Evolutionary conservation across 169 alveolate species (phyloP).

Genomic region (Plasmodium yoelii): DNA sequence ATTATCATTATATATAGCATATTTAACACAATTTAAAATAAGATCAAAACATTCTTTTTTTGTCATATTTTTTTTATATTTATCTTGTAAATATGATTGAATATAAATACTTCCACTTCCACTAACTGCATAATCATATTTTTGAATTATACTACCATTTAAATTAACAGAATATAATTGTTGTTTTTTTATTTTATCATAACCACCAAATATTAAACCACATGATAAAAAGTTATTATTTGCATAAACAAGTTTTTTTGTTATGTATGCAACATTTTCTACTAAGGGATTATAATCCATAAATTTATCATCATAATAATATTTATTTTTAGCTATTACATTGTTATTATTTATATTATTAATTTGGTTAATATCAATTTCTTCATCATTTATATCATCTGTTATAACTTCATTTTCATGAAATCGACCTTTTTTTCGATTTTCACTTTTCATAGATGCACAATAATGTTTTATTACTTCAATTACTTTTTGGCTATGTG

Average conservation of each 20-base stretch:
- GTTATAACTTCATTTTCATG: slow-evolving; percentile 83
- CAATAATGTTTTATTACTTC: slow-evolving; percentile 87
- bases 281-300: slow-evolving; percentile 79
- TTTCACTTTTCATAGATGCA: slow-evolving; percentile 89
- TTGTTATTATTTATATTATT: slow-evolving; percentile 9
- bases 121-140: slow-evolving; percentile 88
- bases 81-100: slow-evolving; percentile 89
- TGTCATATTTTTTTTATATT: slow-evolving; percentile 89
- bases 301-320: slow-evolving; percentile 64
- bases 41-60: slow-evolving; percentile 89
- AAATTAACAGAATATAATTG: slow-evolving; percentile 90
- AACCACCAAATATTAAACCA: slow-evolving; percentile 94
- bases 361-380: slow-evolving; percentile 29
- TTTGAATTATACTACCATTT: slow-evolving; percentile 92
- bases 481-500: slow-evolving; percentile 93
- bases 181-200: slow-evolving; percentile 87
- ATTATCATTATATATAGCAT: slow-evolving; percentile 94
- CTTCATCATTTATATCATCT: slow-evolving; percentile 76
- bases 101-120: slow-evolving; percentile 95
- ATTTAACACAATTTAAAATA: slow-evolving; percentile 86
- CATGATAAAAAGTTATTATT: slow-evolving; percentile 90
- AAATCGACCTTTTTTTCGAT: slow-evolving; percentile 82
- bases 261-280: slow-evolving; percentile 85
- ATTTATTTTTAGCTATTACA: slow-evolving; percentile 57
- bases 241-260: slow-evolving; percentile 87